Conservation (phyloP, 192 early-diverging fungal genomes). For the Backusella mclennaniae region DNA sequence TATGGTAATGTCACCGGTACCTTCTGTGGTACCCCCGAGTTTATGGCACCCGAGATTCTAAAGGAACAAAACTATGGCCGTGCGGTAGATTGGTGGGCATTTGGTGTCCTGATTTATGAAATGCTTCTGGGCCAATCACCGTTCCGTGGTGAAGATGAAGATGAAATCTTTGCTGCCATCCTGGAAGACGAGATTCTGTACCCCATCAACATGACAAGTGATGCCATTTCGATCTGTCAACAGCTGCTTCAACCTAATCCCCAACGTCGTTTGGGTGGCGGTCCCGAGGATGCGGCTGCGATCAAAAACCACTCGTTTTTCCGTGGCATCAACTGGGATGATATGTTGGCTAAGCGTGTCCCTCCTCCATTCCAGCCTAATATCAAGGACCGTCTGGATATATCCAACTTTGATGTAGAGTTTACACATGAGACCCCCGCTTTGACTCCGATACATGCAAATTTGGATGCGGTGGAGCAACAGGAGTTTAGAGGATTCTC, state of each 20-base stretch:
- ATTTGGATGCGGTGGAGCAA: constrained; percentile 80
- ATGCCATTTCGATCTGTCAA: constrained; percentile 69
- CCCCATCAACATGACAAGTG: constrained; percentile 66
- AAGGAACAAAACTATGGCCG: constrained; percentile 74
- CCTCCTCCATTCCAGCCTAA: constrained; percentile 70
- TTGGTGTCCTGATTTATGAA: constrained; percentile 55
- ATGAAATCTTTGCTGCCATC: constrained; percentile 84
- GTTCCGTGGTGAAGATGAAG: constrained; percentile 80
- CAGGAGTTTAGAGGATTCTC: constrained; percentile 88
- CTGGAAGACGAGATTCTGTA: constrained; percentile 77
- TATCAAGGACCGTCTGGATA: constrained; percentile 71
- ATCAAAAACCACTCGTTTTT: constrained; percentile 77
- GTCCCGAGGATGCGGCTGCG: constrained; percentile 61
- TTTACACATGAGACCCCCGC: constrained; percentile 89
- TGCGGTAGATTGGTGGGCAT: constrained; percentile 86
- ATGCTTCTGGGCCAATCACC: constrained; percentile 74
- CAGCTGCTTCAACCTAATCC: constrained; percentile 75
- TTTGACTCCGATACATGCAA: constrained; percentile 84
- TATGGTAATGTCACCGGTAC: constrained; percentile 67
- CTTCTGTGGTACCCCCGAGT: constrained; percentile 87
- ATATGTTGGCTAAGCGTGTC: constrained; percentile 59
- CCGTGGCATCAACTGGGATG: constrained; percentile 75
- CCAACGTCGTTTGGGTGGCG: constrained; percentile 58
- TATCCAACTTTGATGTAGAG: constrained; percentile 96
- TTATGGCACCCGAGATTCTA: constrained; percentile 87